Base-by-base conservation (phyloP, 2,329 filamentous ascomycete genomes). In the Neonectria punicea region DNA sequence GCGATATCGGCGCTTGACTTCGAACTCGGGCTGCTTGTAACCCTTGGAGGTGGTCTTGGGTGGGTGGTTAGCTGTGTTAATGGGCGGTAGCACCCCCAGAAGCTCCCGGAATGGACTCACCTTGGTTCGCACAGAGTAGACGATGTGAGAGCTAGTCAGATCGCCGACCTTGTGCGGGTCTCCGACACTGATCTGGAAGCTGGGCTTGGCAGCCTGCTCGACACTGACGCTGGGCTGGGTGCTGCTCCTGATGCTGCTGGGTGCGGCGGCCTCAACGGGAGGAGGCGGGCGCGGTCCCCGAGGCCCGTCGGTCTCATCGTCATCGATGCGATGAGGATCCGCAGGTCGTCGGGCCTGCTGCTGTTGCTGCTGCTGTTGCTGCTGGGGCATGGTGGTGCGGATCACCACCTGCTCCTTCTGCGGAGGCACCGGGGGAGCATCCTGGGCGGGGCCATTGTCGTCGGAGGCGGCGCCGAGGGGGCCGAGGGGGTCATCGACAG, bases 161-260 rank as follows among this genome's bases (percentile, higher is more conserved):
- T 98, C 96, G 65, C 96, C 96, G 71, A 99, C 95, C 83, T 98
- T 99, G 81, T 98, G 94, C 60, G 96, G 96, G 81, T 99, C 96
- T 63, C 96, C 96, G 22, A 99, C 96, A 3, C 87, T 90, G 74
- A 99, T 98, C 54, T 93, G 84, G 80, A 98, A 99, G 46, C 85
- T 92, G 5, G 96, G 96, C 80, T 97, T 97, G 32, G 95, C 91
- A 51, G 96, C 96, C 82, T 97, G 93, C 80, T 98, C 95, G 61
- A 98, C 84, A 78, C 92, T 97, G 70, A 98, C 89, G 77, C 94
- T 97, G 18, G 94, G 94, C 75, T 84, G 89, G 70, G 77, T 87
- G 75, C 81, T 85, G 78, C 79, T 84, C 73, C 82, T 81, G 34
- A 86, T 76, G 30, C 83, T 80, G 62, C 84, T 87, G 20, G 84